Conservation (phyloP, 2,329 filamentous ascomycete genomes). For the Aspergillus sp. region DNA sequence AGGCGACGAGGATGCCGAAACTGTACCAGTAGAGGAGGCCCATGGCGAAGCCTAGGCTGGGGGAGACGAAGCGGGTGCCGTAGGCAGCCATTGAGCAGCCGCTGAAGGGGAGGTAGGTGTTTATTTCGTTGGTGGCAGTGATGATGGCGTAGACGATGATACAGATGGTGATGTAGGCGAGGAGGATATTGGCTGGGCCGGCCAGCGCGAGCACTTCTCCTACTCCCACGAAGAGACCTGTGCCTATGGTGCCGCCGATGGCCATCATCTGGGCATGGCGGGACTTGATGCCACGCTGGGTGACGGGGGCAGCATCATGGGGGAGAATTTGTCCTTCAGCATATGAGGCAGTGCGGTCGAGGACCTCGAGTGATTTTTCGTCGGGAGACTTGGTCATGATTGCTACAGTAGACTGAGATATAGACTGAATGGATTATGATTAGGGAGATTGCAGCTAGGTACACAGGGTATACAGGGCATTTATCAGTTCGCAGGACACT, state of each 20-base stretch:
- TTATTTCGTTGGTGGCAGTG: conserved; percentile 9
- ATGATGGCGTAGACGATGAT: conserved; percentile 3
- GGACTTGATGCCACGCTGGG: conserved; percentile 9
- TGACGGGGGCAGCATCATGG: not conserved
- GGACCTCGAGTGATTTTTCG: not conserved
- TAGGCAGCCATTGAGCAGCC: conserved; percentile 37
- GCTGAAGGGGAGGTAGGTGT: conserved; percentile 6
- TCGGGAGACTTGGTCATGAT: not conserved
- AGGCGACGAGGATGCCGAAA: conserved; percentile 78
- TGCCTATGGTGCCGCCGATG: conserved; percentile 9
- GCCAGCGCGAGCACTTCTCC: not conserved
- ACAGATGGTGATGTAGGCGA: not conserved
- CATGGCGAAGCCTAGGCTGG: conserved; percentile 55
- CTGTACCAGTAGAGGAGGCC: conserved; percentile 70
- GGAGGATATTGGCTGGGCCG: not conserved
- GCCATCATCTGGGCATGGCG: conserved; percentile 15
- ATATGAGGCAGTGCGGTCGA: not conserved
- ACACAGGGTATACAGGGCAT: not conserved
- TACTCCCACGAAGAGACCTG: conserved; percentile 4
- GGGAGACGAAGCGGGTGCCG: conserved; percentile 62
- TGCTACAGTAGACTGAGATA: not conserved
- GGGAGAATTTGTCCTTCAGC: not conserved
- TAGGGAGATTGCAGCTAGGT: not conserved
- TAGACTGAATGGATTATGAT: not conserved
- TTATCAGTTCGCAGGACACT: not conserved